Conservation (phyloP, 2,329 filamentous ascomycete species). For the Aspergillus quadrilineatus region DNA sequence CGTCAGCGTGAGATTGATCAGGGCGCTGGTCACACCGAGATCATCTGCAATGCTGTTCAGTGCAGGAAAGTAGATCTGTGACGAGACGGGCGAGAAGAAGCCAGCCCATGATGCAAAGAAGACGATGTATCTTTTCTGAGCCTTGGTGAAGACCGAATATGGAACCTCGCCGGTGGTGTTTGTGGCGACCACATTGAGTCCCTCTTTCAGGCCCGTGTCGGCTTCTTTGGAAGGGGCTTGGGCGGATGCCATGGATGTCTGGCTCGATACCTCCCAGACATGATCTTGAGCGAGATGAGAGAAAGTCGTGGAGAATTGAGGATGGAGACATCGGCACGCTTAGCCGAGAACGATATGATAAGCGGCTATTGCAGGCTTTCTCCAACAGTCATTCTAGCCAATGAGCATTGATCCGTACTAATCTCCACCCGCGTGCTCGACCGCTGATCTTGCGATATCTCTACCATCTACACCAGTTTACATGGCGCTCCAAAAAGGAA, state of each 20-base stretch:
- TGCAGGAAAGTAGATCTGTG: constrained; percentile 47
- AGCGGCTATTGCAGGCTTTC: neutral
- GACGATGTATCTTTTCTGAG: constrained; percentile 7
- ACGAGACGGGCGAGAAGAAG: constrained; percentile 48
- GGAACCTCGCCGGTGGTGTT: neutral
- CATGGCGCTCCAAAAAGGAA: neutral
- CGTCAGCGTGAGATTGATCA: constrained; percentile 57
- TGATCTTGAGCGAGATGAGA: too few relatives aligned
- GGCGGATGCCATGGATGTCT: neutral
- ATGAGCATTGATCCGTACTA: neutral
- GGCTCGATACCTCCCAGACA: too few relatives aligned
- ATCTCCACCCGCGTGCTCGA: neutral
- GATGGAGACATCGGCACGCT: neutral
- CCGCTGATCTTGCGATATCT: neutral
- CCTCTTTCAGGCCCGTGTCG: neutral
- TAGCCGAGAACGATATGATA: neutral
- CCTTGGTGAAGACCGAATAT: neutral
- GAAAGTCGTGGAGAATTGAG: neutral
- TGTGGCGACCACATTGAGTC: neutral
- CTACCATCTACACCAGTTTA: neutral
- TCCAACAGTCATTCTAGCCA: neutral
- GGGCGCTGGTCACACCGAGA: constrained; percentile 26
- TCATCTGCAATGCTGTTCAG: constrained; percentile 36
- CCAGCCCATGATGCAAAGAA: constrained; percentile 34
- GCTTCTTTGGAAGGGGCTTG: neutral